Base-by-base conservation (phyloP, 2,329 filamentous ascomycete species). In the Neoarthrinium moseri region DNA sequence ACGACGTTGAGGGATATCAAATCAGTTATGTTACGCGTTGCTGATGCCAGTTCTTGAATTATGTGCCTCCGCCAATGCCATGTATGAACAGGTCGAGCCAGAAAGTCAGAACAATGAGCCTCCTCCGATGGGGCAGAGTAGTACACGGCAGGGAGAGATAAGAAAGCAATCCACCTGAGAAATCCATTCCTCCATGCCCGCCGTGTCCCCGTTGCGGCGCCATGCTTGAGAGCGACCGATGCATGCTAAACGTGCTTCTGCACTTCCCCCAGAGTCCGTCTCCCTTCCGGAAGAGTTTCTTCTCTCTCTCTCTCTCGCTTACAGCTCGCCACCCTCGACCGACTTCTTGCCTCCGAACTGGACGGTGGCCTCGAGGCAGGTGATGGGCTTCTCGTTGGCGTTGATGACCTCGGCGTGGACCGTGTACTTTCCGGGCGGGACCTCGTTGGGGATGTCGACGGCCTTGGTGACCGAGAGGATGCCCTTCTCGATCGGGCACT, bases 371-470 rank as follows among this genome's bases (percentile, higher is more conserved):
- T 86, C 85, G 61, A 99, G 76, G 71, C 94, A 99, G 49, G 91
- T 95, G 53, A 99, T 87, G 62, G 83, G 84, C 53, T 84, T 74
- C 47, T 80, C 75, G 42, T 95, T 84, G 50, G 74, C 77, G 55
- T 81, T 90, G 69, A 82, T 86, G 39, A 95, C 92, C 63, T 97
- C 89, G 33, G 92, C 94, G 30, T 85, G 71, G 27, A 99, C 94
- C 15, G 80, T 87, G 78, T 96, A 99, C 62, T 83, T 91, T 64
- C 91, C 94, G 49, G 89, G 87, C 64, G 92, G 92, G 55, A 97
- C 94, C 69, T 95, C 81, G 56, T 76, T 81, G 43, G 94, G 94
- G 51, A 99, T 76, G 29, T 92, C 83, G 45, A 97, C 89, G 17
- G 83, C 76, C 77, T 97, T 97, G 55, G 73, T 81, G 56, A 99